Base-by-base conservation (phyloP, 1,284 basidiomycete species). In the Xerocomus nothofagi region DNA sequence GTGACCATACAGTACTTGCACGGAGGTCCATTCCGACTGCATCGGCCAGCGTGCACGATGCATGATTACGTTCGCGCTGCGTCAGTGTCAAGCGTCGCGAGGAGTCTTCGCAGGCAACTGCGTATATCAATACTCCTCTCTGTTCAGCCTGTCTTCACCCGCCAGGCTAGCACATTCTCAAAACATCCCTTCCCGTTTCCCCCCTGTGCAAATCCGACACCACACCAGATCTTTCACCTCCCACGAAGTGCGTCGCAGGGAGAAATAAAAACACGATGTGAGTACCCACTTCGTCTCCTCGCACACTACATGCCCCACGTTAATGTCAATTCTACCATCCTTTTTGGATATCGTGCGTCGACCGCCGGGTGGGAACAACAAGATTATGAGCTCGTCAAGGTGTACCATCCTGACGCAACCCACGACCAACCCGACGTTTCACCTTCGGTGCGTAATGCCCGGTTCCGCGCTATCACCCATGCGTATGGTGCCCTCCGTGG, bases 321-420 rank as follows among this genome's bases (percentile, higher is more conserved):
- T n/a, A n/a, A n/a, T n/a, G n/a, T 30, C 31, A 36, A 30, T 18
- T 12, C n/a, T 38, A 23, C 30, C n/a, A 4, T 48, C 14, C 20
- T 15, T 18, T n/a, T 27, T 39, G 27, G 24, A 21, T 30, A n/a
- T 37, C 33, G 18, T 8, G 29, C 20, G 10, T 32, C 17, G 14
- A n/a, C 29, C 27, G 20, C 12, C 9, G 31, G 18, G 11, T 24
- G 31, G 14, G 31, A 6, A 32, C 38, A 4, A 24, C 27, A 53
- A 81, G 79, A 80, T 58, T 80, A 77, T 53, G 77, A 81, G 31
- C 74, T 80, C 33, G 79, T 77, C 34, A 75, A 76, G n/a, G 56
- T 69, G 41, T 72, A 80, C 56, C 79, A 80, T 54, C 78, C 79
- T 6, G 79, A 81, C 52, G 69, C 71, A 4, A 65, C 67, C 3